These are phyloP conservation scores for Ogataea nitratoaversa DNA, from an alignment of 805 yeast species.

Conservation along the genomic window DNA sequence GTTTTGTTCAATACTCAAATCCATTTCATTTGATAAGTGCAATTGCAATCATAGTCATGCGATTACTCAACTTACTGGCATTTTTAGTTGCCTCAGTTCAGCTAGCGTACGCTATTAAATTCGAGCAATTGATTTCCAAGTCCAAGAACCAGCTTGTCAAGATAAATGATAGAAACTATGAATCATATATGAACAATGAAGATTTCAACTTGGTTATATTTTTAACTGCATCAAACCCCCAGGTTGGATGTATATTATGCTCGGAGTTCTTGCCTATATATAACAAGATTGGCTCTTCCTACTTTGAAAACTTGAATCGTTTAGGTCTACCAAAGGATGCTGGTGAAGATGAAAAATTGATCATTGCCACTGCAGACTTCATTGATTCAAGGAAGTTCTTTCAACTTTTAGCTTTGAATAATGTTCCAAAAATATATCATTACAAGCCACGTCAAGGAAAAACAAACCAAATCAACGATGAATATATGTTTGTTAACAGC, in stretches of 20 bases:
- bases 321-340: slow-evolving; percentile 43
- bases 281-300: slow-evolving; percentile 57
- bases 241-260: slow-evolving; percentile 77
- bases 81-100: slow-evolving; percentile 8
- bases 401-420: slow-evolving; percentile 50
- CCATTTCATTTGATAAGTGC: too few species aligned
- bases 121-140: slow-evolving; percentile 11
- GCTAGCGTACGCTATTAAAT: slow-evolving; percentile 16
- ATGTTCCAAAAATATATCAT: slow-evolving; percentile 70
- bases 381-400: slow-evolving; percentile 50
- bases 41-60: too few species aligned
- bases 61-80: slow-evolving; percentile 1
- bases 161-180: slow-evolving; percentile 58
- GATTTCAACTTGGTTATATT: slow-evolving; percentile 64
- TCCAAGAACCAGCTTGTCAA: slow-evolving; percentile 12
- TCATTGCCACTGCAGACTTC: slow-evolving; percentile 75
- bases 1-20: too few species aligned
- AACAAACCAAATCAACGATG: slow-evolving; percentile 28
- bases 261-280: slow-evolving; percentile 62
- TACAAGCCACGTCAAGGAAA: slow-evolving; percentile 23
- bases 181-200: slow-evolving; percentile 51
- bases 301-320: slow-evolving; percentile 40
- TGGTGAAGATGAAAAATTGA: slow-evolving; percentile 44
- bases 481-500: slow-evolving; percentile 45
- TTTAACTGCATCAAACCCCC: slow-evolving; percentile 69